Base-by-base conservation (phyloP, 768 basidiomycete genomes). In the Cubamyces lactineus region DNA sequence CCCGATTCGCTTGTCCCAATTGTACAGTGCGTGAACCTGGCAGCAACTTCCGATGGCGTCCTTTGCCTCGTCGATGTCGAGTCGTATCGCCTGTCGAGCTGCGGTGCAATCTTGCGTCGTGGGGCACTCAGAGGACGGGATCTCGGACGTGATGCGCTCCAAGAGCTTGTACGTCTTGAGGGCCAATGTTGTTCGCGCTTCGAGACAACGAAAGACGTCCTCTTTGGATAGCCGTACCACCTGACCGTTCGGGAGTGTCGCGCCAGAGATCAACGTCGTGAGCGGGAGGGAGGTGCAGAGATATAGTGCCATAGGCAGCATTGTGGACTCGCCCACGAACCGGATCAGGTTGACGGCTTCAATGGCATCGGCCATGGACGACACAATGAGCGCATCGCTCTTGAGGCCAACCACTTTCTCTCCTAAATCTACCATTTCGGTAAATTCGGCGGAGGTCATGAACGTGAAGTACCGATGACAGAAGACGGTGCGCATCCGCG, bases 231-330 rank as follows among this genome's bases (percentile, higher is more conserved):
- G 52, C 19, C 12, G 39, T 1, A 40, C 23, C 4, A 40, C 8
- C 3, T 12, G 39, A 1, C 40, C 16, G 40, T 40, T 13, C 12
- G 21, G 17, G 13, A 7, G n/a, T 21, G n/a, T 40, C 7, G 52
- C 15, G 4, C 52, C 39, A 19, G 39, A 24, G 1, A 53, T 1
- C 12, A 53, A 39, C 8, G 13, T 26, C 39, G n/a, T 24, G 23
- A 48, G 78, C 85, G 1, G 69, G 19, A 59, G 58, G 8, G 47
- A 9, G 7, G 50, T 39, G 50, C 42, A 52, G 5, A 52, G 50
- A 26, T 52, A 59, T n/a, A 53, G 19, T 9, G 58, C 41, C 2
- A 53, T 39, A 5, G 58, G 58, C 4, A 59, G 41, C 51, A 59
- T 59, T 21, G 24, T 3, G 34, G n/a, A 8, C 28, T 51, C 30